phyloP scores from a whole-genome alignment of 495 filamentous ascomycete species.

The Penicillium canescens region DNA sequence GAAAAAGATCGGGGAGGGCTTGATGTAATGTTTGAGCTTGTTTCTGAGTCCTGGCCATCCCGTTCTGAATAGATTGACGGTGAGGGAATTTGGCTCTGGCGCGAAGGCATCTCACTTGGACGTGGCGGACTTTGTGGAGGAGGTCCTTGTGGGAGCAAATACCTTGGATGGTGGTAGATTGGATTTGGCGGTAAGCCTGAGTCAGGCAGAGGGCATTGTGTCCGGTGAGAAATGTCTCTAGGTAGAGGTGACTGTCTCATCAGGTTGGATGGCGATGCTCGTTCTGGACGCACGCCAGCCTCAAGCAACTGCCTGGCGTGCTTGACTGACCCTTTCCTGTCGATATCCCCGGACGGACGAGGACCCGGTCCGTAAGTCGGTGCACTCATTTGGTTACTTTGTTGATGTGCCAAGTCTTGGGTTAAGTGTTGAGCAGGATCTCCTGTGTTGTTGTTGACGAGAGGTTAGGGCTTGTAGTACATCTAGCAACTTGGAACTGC shows the following conservation, averaged over 20 bases:
- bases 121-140: conserved; percentile 69
- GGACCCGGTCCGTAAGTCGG: conserved; percentile 5
- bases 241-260: conserved; percentile 19
- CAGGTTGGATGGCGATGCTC: conserved; percentile 26
- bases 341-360: conserved; percentile 10
- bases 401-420: too few species aligned
- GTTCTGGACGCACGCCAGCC: conserved; percentile 45
- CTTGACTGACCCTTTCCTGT: conserved; percentile 44
- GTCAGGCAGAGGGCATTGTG: conserved; percentile 45
- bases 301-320: conserved; percentile 54
- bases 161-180: conserved; percentile 38
- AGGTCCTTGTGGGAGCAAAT: conserved; percentile 51
- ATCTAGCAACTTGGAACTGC: conserved; percentile 1
- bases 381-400: conserved; percentile 16
- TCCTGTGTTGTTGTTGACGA: background rate
- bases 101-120: conserved; percentile 37
- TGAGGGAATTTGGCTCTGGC: conserved; percentile 24
- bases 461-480: conserved; percentile 3
- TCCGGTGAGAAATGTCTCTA: conserved; percentile 27
- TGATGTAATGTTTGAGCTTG: conserved; percentile 44
- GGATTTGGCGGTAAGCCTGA: conserved; percentile 28
- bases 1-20: conserved; percentile 52
- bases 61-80: conserved; percentile 46
- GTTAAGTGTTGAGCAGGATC: background rate
- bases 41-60: conserved; percentile 54